Conservation (phyloP, 176 grass and related monocot species). For the Eremochloa ophiuroides region DNA sequence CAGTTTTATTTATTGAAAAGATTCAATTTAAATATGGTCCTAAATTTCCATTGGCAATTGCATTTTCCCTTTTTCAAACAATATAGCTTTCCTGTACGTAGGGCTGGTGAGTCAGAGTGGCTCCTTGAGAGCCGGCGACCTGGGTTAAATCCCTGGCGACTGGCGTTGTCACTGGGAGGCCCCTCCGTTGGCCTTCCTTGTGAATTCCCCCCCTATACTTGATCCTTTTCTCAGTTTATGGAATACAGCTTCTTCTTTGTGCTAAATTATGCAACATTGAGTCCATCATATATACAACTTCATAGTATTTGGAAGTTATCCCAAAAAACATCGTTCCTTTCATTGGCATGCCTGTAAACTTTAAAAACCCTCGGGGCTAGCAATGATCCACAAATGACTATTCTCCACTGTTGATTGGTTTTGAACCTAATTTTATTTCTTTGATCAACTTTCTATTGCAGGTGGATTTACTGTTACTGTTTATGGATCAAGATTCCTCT, state of each 20-base stretch:
- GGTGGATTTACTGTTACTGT: constrained; percentile 54
- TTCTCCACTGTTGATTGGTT: background rate
- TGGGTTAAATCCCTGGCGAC: background rate
- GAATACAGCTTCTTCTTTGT: background rate
- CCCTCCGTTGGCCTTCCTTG: background rate
- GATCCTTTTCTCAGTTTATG: background rate
- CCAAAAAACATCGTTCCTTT: background rate
- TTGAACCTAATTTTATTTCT: constrained; percentile 31
- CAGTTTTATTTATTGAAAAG: background rate
- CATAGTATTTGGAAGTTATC: background rate
- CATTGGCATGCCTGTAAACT: background rate
- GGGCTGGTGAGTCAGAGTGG: background rate
- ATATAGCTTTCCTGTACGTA: background rate
- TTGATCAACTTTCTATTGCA: constrained; percentile 42
- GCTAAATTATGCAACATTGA: background rate
- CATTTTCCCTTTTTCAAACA: background rate
- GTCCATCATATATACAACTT: background rate
- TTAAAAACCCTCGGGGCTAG: background rate
- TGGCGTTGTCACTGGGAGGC: background rate
- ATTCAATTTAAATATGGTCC: background rate
- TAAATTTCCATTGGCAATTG: background rate
- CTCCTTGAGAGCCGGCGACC: background rate
- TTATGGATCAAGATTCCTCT: constrained; percentile 53
- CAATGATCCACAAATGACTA: background rate
- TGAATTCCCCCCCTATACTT: background rate